Base-by-base conservation (phyloP, 495 filamentous ascomycete species). In the Evansstolkia leycettana region DNA sequence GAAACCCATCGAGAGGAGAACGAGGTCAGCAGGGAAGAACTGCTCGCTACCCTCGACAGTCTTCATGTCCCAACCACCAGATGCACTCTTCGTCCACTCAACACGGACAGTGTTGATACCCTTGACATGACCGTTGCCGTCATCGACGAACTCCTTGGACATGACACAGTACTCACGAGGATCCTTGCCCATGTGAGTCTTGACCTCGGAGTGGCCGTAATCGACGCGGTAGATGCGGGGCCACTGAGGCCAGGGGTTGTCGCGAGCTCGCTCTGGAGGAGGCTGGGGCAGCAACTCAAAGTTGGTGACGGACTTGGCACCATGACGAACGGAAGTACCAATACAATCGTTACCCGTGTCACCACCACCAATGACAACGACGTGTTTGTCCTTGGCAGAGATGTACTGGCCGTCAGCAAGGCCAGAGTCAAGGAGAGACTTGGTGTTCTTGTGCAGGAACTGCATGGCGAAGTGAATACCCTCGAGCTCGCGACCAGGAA, bases 241-340 rank as follows among this genome's bases (percentile, higher is more conserved):
- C 90, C 90, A 99, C 63, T 96, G 92, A 0, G 90, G 90, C 90
- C 90, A 99, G 33, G 90, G 90, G 70, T 99, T 99, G 62, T 96
- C 90, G 41, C 82, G 76, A 39, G 85, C 88, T 57, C 90, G 87
- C 71, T 94, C 82, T 45, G 83, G 76, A 7, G 88, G 89, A 46
- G 92, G 90, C 56, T 95, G 86, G 17, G 90, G 90, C 27, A 99
- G 76, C 17, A 99, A 70, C 67, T 99, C 90, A 48, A 99, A 96
- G 73, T 99, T 99, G 58, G 80, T 80, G 39, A 99, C 85, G 2
- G 83, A 92, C 60, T 90, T 94, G 45, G 90, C 90, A 36, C 90
- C 90, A 55, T 99, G 90, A 33, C 90, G 92, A 44, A 99, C 85
- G 4, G 92, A 92, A 28, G 90, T 99, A 57, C 92, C 90, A 55